A percentile compares a stretch with the other conserved stretches of the same genome.
Evolutionary conservation across 2,329 filamentous ascomycete species (phyloP).

Genomic region (Pseudogymnoascus sp.): DNA sequence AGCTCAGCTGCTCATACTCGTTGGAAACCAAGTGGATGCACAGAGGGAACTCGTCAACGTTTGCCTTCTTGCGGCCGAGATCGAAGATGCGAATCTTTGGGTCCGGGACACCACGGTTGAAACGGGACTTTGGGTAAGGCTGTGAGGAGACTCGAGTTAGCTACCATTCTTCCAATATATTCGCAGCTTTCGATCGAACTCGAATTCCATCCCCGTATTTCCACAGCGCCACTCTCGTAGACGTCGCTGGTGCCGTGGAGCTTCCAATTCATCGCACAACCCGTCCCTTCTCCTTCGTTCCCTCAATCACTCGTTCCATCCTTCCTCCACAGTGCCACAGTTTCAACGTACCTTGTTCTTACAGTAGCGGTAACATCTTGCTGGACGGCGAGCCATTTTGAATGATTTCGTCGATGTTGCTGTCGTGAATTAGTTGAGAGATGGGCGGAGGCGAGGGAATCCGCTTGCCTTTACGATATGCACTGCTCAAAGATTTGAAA

Average conservation of each 20-base stretch:
- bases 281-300: background rate
- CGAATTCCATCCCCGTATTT: background rate
- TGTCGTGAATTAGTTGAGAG: slow-evolving; percentile 10
- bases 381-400: slow-evolving; percentile 99
- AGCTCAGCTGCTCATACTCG: slow-evolving; percentile 99
- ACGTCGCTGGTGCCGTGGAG: background rate
- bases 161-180: slow-evolving; percentile 8
- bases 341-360: slow-evolving; percentile 89
- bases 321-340: background rate
- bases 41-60: slow-evolving; percentile 98
- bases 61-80: slow-evolving; percentile 95
- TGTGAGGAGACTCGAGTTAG: slow-evolving; percentile 32
- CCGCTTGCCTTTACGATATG: slow-evolving; percentile 10
- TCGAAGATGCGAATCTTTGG: slow-evolving; percentile 94
- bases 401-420: slow-evolving; percentile 45
- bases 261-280: background rate
- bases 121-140: slow-evolving; percentile 99
- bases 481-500: slow-evolving; percentile 26
- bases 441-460: slow-evolving; percentile 7
- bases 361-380: slow-evolving; percentile 99
- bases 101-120: slow-evolving; percentile 93
- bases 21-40: slow-evolving; percentile 99
- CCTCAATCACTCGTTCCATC: background rate
- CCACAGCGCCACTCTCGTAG: background rate
- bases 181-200: background rate